Evolutionary conservation across 306 rosid genomes (phyloP), one percentile per base, ranked within the genome.

Genomic region (Dalbergia cochinchinensis): DNA sequence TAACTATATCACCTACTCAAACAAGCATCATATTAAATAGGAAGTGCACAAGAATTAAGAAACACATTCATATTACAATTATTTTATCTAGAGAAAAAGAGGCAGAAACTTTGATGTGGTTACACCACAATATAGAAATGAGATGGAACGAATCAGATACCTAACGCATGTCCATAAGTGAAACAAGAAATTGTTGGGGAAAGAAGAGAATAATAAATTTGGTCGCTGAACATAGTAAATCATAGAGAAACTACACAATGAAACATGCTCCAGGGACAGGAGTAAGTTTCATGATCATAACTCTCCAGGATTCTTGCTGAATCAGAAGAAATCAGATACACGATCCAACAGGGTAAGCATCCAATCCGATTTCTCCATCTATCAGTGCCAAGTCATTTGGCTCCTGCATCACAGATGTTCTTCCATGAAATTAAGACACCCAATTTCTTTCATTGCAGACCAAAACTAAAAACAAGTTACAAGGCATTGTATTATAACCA

Each of bases 331-430:
- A 76, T 90, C 91, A 90, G 68, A 80, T 84, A 51, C 91, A 90
- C 42, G 94, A 89, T 80, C 97, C 92, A 42, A 90, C 85, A 13
- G 92, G 85, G 86, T 75, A 85, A 26, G 81, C 81, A 78, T 89
- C 93, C 33, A 78, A 87, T 72, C 91, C 91, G 57, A 86, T 64
- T 55, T 88, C 94, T 83, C 87, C 90, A 73, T 89, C 92, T 86
- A 84, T 73, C 71, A 87, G 20, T 20, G 74, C 15, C 73, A 78
- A 57, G 53, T 90, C 92, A 44, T 78, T 87, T 47, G 87, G 94
- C n/a, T 85, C 98, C 96, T 94, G 94, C 80, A 77, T 63, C 79
- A 60, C 8, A 78, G 48, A 77, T 10, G 65, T 55, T 37, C 63
- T 69, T 81, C 47, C 71, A 85, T 58, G 39, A 65, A 59, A 69